phyloP scores from a whole-genome alignment of 106 monocot genomes.

The Apostasia ramifera region DNA sequence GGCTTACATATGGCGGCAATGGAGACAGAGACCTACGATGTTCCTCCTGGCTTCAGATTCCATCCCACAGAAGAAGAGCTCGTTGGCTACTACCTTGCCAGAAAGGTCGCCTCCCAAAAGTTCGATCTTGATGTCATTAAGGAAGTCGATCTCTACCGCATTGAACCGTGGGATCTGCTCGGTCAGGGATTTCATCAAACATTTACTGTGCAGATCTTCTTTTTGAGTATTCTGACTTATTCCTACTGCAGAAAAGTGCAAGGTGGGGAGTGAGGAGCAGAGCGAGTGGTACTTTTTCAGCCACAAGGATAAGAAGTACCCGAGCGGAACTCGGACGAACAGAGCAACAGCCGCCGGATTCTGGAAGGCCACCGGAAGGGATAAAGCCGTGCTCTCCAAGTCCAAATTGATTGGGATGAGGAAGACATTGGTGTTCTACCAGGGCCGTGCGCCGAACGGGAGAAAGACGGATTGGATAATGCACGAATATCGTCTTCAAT shows the following conservation, averaged over 20 bases:
- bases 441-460: constrained; percentile 27
- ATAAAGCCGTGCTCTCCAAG: neutral
- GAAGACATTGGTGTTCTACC: constrained; percentile 42
- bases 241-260: neutral
- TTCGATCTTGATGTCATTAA: constrained; percentile 53
- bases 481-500: constrained; percentile 33
- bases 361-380: neutral
- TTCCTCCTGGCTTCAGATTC: constrained; percentile 75
- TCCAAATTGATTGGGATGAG: constrained; percentile 24
- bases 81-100: constrained; percentile 48
- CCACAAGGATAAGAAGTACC: neutral
- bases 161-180: constrained; percentile 84
- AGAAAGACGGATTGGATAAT: constrained; percentile 43
- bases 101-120: constrained; percentile 34
- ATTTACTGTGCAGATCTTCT: no score
- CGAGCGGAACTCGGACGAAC: neutral
- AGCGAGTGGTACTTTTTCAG: constrained; percentile 1
- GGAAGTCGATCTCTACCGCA: constrained; percentile 72
- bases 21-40: constrained; percentile 14
- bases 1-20: no score
- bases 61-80: constrained; percentile 84
- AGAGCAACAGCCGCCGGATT: neutral
- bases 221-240: neutral
- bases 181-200: constrained; percentile 9
- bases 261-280: neutral